Evolutionary conservation across 1,284 basidiomycete species (phyloP).

Genomic region (Tilletia setariae): DNA sequence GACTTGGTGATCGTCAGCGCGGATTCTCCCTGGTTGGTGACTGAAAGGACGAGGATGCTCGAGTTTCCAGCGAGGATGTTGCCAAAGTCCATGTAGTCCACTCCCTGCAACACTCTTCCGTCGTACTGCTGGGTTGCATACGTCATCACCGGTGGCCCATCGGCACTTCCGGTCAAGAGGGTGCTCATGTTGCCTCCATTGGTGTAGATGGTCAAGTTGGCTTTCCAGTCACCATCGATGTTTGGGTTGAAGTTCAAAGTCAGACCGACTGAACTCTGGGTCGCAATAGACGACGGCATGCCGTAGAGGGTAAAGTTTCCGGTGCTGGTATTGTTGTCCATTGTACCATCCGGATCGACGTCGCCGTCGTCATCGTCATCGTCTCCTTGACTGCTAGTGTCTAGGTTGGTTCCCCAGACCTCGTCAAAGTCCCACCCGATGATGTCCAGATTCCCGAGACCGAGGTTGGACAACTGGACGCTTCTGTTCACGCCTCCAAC

Average conservation of each 20-base stretch:
- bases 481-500: constrained; percentile 19
- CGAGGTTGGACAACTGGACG: constrained; percentile 18
- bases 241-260: constrained; percentile 24
- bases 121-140: constrained; percentile 20
- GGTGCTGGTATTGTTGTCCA: constrained; percentile 19
- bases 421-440: constrained; percentile 17
- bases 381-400: constrained; percentile 19
- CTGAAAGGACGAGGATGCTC: constrained; percentile 8
- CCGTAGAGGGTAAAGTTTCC: constrained; percentile 22
- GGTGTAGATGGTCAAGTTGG: constrained; percentile 19
- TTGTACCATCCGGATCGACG: constrained; percentile 4
- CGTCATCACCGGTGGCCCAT: constrained; percentile 5
- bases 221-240: constrained; percentile 17
- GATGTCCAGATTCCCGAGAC: constrained; percentile 13
- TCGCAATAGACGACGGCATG: constrained; percentile 19
- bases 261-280: constrained; percentile 17
- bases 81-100: constrained; percentile 23
- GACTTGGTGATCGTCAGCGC: constrained; percentile 24
- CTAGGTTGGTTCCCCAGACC: background rate
- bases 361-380: background rate
- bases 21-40: constrained; percentile 20
- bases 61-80: constrained; percentile 13
- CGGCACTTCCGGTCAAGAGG: constrained; percentile 19
- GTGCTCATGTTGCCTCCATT: constrained; percentile 20
- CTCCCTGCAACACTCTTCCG: constrained; percentile 6